These are phyloP conservation scores for Ophiostoma triangulosporum DNA, from an alignment of 2,329 filamentous ascomycete species.

Conservation along the genomic window DNA sequence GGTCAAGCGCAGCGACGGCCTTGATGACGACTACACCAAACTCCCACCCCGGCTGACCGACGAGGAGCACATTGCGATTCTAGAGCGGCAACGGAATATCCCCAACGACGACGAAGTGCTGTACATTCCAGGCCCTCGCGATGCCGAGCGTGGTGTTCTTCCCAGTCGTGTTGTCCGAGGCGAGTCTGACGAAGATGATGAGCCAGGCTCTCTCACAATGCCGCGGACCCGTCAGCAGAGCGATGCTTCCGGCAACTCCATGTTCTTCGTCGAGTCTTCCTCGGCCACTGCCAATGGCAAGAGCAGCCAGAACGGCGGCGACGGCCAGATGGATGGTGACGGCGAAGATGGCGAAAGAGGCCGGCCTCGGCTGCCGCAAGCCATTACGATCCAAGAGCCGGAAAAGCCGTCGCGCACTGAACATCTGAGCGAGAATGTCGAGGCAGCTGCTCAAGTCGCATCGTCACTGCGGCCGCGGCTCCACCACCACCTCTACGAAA, in stretches of 20 bases:
- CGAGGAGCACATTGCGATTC: constrained; percentile 75
- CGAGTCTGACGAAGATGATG: constrained; percentile 21
- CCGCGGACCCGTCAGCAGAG: constrained; percentile 3
- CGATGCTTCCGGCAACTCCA: constrained; percentile 22
- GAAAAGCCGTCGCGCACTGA: constrained; percentile 29
- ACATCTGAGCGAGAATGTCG: constrained; percentile 29
- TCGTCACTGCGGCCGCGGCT: constrained; percentile 31
- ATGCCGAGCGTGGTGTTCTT: constrained; percentile 69
- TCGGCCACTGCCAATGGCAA: not conserved
- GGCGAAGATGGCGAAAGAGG: not conserved
- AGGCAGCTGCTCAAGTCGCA: constrained; percentile 27
- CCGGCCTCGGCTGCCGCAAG: constrained; percentile 24
- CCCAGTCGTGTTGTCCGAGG: constrained; percentile 40
- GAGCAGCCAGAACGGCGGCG: not conserved
- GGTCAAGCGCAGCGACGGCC: constrained; percentile 44
- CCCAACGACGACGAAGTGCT: constrained; percentile 56
- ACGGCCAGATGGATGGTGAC: not conserved
- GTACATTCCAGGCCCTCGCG: constrained; percentile 81
- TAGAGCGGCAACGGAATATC: constrained; percentile 67
- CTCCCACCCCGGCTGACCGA: constrained; percentile 41
- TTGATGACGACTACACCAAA: constrained; percentile 34
- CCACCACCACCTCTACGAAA: constrained; percentile 23
- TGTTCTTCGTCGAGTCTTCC: constrained; percentile 8
- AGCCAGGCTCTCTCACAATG: constrained; percentile 8
- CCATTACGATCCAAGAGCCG: constrained; percentile 56